phyloP scores from a whole-genome alignment of 306 rosid genomes.

The Geum urbanum region DNA sequence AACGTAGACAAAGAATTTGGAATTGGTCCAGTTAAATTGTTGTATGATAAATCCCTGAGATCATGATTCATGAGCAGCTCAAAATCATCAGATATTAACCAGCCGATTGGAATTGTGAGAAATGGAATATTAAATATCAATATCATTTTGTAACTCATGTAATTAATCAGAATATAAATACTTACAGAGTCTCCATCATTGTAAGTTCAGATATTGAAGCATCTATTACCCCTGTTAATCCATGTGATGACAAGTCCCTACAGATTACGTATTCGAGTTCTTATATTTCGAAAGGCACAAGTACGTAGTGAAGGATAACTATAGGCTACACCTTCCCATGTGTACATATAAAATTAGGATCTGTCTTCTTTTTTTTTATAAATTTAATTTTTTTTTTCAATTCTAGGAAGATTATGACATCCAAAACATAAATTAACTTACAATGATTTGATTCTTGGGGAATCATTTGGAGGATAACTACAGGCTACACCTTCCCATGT shows the following conservation, averaged over 20 bases:
- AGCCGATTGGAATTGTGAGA: neutral
- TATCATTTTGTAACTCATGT: neutral
- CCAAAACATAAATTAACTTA: conserved; percentile 26
- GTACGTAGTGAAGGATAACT: too few relatives aligned
- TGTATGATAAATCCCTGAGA: conserved; percentile 41
- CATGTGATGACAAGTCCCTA: conserved; percentile 44
- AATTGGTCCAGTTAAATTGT: conserved; percentile 26
- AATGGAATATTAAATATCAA: too few relatives aligned
- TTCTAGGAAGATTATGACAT: neutral
- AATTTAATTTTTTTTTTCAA: neutral
- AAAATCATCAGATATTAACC: neutral
- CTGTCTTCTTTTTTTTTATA: too few relatives aligned
- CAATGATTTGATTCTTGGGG: conserved; percentile 49
- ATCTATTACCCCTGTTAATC: conserved; percentile 38
- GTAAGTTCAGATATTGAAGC: conserved; percentile 33
- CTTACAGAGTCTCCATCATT: conserved; percentile 43
- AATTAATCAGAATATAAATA: neutral
- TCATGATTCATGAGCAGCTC: neutral
- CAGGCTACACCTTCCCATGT: conserved; percentile 56
- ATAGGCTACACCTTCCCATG: too few relatives aligned
- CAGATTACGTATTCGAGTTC: too few relatives aligned
- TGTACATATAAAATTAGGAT: too few relatives aligned
- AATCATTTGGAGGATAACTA: conserved; percentile 1
- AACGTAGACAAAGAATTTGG: conserved; percentile 30
- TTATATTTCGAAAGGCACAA: too few relatives aligned